Percentiles rank a stretch among this genome's conserved stretches.
Conservation (phyloP, 2,329 filamentous ascomycete genomes). For the Fusarium burgessii region DNA sequence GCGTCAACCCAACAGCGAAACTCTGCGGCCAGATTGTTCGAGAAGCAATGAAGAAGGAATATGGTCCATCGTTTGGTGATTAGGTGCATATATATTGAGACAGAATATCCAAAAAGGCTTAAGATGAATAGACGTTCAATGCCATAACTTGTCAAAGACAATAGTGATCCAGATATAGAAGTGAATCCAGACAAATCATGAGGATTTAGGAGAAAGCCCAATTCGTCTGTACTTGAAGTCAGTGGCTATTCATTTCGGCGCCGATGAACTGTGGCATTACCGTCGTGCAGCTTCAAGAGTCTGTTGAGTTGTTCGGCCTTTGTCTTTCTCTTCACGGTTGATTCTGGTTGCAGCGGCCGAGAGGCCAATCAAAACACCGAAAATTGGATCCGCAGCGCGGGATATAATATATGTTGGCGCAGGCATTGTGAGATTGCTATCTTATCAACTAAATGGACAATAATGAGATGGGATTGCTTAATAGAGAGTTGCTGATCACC, state of each 20-base stretch:
- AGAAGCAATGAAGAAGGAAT: slow-evolving; percentile 77
- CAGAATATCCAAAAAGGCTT: slow-evolving; percentile 7
- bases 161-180: not conserved
- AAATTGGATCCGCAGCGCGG: slow-evolving; percentile 68
- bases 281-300: slow-evolving; percentile 61
- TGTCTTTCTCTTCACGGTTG: slow-evolving; percentile 70
- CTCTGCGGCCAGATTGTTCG: slow-evolving; percentile 76
- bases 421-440: slow-evolving; percentile 56
- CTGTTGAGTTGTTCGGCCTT: slow-evolving; percentile 64
- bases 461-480: slow-evolving; percentile 6
- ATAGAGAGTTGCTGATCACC: not conserved
- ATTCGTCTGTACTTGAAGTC: slow-evolving; percentile 46
- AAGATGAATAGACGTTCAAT: slow-evolving; percentile 1
- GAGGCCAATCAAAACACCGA: slow-evolving; percentile 67
- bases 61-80: slow-evolving; percentile 62
- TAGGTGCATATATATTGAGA: slow-evolving; percentile 38
- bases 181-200: slow-evolving; percentile 16
- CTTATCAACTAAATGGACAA: slow-evolving; percentile 6
- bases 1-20: slow-evolving; percentile 76
- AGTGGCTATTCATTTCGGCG: not conserved
- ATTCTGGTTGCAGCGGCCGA: slow-evolving; percentile 68
- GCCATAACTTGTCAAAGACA: not conserved
- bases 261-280: slow-evolving; percentile 43
- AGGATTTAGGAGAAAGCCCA: slow-evolving; percentile 44
- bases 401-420: slow-evolving; percentile 70